A percentile compares a stretch with the other conserved stretches of the same genome.
Conservation (phyloP, 768 basidiomycete genomes). For the Russula sp. region DNA sequence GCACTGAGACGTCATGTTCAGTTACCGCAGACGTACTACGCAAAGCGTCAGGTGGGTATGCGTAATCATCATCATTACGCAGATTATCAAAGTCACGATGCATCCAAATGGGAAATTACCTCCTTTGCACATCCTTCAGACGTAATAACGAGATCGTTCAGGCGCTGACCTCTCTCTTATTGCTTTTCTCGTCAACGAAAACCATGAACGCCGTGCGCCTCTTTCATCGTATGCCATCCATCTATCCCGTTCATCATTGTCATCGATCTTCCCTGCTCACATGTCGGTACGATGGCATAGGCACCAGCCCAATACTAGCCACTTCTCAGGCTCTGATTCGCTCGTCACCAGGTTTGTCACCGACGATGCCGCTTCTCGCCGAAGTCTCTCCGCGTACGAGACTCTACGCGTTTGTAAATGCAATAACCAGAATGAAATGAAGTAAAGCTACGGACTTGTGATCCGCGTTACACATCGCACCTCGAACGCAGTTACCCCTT, state of each 20-base stretch:
- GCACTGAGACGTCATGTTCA: conserved; percentile 9
- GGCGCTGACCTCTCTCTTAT: neutral
- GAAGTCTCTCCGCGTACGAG: neutral
- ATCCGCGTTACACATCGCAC: neutral
- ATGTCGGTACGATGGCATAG: neutral
- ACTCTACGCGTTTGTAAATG: neutral
- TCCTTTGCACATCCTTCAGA: neutral
- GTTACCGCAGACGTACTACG: neutral
- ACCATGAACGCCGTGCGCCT: conserved; percentile 1
- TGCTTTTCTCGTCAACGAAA: neutral
- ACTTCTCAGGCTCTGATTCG: neutral
- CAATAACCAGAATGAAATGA: neutral
- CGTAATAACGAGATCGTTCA: conserved; percentile 6
- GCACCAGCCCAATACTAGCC: no score
- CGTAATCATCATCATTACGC: conserved; percentile 18
- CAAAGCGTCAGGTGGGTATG: neutral
- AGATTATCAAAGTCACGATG: neutral
- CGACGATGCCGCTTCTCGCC: neutral
- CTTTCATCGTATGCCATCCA: neutral
- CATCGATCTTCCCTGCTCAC: neutral
- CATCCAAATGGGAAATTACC: neutral
- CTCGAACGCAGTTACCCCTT: neutral
- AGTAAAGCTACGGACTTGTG: neutral
- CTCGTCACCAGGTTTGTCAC: neutral
- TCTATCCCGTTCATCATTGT: neutral